A percentile compares a stretch with the other conserved stretches of the same genome.
These are phyloP conservation scores for Trametes gibbosa DNA, from an alignment of 768 basidiomycete genomes.

Conservation along the genomic window DNA sequence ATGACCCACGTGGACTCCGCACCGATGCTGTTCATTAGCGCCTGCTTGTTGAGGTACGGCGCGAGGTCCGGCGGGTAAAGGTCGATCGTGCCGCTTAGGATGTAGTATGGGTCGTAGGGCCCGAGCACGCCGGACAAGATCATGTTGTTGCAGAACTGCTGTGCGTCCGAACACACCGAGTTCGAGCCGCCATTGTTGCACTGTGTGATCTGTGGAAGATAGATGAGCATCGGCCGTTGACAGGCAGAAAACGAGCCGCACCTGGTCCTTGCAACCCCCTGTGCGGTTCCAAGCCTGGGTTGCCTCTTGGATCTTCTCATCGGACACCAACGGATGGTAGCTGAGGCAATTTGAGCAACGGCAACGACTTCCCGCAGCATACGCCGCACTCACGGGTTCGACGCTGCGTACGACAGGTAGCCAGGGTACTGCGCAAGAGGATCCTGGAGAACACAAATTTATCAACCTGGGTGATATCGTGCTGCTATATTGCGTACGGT, in stretches of 20 bases:
- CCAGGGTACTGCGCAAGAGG: slow-evolving; percentile 54
- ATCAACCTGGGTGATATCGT: background rate
- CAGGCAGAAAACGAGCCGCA: slow-evolving; percentile 17
- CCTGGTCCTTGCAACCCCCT: slow-evolving; percentile 51
- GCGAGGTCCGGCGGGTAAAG: slow-evolving; percentile 47
- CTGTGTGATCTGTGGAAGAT: slow-evolving; percentile 40
- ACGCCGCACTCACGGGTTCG: slow-evolving; percentile 38
- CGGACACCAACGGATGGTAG: slow-evolving; percentile 52
- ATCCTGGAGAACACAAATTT: slow-evolving; percentile 24
- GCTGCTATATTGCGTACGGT: slow-evolving; percentile 38
- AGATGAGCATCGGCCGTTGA: background rate
- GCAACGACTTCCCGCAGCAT: background rate
- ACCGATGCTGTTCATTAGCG: slow-evolving; percentile 38
- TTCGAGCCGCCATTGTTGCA: slow-evolving; percentile 50
- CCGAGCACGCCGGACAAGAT: slow-evolving; percentile 53
- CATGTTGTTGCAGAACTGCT: slow-evolving; percentile 54
- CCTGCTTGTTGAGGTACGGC: slow-evolving; percentile 28
- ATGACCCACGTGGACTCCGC: slow-evolving; percentile 42
- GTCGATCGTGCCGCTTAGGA: slow-evolving; percentile 40
- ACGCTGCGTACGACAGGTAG: slow-evolving; percentile 51
- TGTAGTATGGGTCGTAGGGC: slow-evolving; percentile 55
- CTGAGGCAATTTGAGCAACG: slow-evolving; percentile 2
- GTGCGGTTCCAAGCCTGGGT: slow-evolving; percentile 42
- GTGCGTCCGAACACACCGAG: slow-evolving; percentile 53
- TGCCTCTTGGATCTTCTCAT: slow-evolving; percentile 37